These are phyloP conservation scores for Coemansia sp. DNA, from an alignment of 192 early-diverging fungal genomes.

Conservation along the genomic window DNA sequence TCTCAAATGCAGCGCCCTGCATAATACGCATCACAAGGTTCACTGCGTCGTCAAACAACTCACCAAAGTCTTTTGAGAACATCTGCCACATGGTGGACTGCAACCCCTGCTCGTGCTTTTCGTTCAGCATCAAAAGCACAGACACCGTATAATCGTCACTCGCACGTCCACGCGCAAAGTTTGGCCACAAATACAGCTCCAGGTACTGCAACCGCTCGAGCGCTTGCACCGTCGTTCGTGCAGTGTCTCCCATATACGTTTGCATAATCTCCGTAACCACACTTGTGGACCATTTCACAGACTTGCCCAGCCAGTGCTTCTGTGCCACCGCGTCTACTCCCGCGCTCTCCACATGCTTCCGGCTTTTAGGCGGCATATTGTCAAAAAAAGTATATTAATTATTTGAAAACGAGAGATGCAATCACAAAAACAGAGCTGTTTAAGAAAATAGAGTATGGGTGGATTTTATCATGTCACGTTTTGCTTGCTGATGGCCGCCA, in stretches of 20 bases:
- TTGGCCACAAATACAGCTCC: conserved; percentile 75
- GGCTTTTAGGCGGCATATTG: conserved; percentile 1
- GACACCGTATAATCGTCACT: conserved; percentile 66
- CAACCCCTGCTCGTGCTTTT: conserved; percentile 80
- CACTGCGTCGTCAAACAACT: conserved; percentile 16
- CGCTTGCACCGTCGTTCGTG: conserved; percentile 9
- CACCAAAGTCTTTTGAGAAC: conserved; percentile 6
- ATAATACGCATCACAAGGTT: conserved; percentile 36
- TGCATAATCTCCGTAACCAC: conserved; percentile 11
- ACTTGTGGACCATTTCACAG: conserved; percentile 12
- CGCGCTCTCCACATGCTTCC: not conserved
- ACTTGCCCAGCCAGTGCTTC: conserved; percentile 6
- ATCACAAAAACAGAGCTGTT: not conserved
- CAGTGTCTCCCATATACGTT: conserved; percentile 6
- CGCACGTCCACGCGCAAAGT: conserved; percentile 32
- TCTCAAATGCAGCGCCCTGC: not conserved
- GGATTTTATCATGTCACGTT: not conserved
- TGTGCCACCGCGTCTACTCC: not conserved
- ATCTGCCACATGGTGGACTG: conserved; percentile 14
- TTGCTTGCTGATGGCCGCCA: conserved; percentile 27
- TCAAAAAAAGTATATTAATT: not conserved
- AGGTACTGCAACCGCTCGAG: conserved; percentile 42
- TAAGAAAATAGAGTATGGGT: too few relatives aligned
- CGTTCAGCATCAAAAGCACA: conserved; percentile 84
- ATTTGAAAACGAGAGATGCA: not conserved